Percentiles rank a stretch among this genome's conserved stretches.
These are phyloP conservation scores for Colletotrichum chrysophilum DNA, from an alignment of 2,329 filamentous ascomycete genomes.

Conservation along the genomic window DNA sequence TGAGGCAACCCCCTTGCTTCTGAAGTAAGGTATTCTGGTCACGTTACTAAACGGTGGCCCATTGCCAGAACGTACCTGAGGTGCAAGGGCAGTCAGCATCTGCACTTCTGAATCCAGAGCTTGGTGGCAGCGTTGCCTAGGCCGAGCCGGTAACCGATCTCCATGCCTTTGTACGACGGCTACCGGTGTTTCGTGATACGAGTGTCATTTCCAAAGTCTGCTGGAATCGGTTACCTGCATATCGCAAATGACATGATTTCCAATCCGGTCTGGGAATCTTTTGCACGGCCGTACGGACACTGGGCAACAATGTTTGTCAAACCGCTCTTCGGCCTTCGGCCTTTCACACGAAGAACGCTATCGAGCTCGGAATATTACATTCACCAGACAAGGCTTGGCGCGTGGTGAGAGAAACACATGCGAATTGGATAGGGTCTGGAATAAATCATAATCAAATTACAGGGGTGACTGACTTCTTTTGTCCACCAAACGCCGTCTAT, in stretches of 20 bases:
- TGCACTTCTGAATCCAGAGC: neutral
- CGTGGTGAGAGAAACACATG: neutral
- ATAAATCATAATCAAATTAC: constrained; percentile 8
- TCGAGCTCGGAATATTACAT: neutral
- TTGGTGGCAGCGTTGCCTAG: neutral
- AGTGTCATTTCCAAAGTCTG: neutral
- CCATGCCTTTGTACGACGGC: neutral
- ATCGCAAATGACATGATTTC: neutral
- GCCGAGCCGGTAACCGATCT: neutral
- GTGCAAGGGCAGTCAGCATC: neutral
- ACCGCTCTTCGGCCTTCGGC: neutral
- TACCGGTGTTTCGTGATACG: neutral
- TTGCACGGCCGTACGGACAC: neutral
- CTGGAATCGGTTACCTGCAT: neutral
- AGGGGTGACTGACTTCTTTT: neutral
- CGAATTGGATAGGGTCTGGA: neutral
- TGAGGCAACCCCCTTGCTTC: neutral
- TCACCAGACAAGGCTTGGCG: neutral
- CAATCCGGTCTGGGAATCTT: neutral
- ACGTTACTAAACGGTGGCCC: neutral
- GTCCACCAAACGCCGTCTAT: constrained; percentile 17
- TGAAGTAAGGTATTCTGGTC: neutral
- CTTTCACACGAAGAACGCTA: neutral
- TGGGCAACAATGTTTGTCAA: neutral
- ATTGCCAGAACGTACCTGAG: neutral